Evolutionary conservation across 306 rosid genomes (phyloP).

Genomic region (Malus orientalis): DNA sequence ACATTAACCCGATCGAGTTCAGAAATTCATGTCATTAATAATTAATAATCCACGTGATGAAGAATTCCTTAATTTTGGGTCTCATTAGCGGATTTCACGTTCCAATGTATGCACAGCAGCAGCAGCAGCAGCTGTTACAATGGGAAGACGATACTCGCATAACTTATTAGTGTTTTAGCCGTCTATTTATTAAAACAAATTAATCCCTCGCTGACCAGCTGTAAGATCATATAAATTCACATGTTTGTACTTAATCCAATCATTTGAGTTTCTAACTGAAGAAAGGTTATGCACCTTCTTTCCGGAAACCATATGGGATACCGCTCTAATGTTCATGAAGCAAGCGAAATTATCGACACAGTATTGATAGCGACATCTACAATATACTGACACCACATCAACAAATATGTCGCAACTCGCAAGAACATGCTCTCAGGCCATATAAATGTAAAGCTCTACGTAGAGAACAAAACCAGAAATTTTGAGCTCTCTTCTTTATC

Average conservation of each 20-base stretch:
- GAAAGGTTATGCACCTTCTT: no score
- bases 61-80: not conserved
- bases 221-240: not conserved
- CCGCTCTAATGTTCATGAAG: no score
- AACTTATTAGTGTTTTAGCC: not conserved
- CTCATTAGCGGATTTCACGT: not conserved
- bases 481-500: no score
- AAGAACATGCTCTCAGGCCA: no score
- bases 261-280: no score
- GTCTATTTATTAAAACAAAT: not conserved
- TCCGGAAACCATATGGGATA: not conserved
- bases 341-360: no score
- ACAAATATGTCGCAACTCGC: no score
- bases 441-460: no score
- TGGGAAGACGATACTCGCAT: not conserved
- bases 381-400: not conserved
- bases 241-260: not conserved
- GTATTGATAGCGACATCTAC: no score
- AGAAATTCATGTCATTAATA: constrained; percentile 4
- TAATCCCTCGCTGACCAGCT: not conserved
- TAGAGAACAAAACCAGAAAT: no score
- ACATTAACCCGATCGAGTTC: not conserved
- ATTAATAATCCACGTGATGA: not conserved
- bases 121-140: not conserved
- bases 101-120: not conserved